A percentile compares a stretch with the other conserved stretches of the same genome.
phyloP scores from a whole-genome alignment of 805 yeast species.

The Lipomyces chichibuensis region DNA sequence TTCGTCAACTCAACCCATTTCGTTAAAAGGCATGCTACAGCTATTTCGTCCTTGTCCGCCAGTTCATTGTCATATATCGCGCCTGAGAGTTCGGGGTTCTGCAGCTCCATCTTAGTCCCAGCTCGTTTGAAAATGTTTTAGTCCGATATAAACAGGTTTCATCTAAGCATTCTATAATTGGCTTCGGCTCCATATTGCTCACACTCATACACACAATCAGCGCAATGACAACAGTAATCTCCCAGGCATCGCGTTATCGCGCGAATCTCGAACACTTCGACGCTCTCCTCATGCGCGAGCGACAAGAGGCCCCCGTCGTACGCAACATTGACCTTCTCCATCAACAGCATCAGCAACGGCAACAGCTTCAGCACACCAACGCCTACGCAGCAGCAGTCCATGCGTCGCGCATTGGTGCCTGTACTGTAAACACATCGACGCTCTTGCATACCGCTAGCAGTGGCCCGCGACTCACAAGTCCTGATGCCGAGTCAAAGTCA shows the following conservation, averaged over 20 bases:
- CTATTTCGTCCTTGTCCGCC: no score
- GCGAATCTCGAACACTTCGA: constrained; percentile 24
- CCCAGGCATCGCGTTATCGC: constrained; percentile 14
- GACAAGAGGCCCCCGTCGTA: no score
- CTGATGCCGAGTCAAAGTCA: background rate
- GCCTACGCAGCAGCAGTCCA: background rate
- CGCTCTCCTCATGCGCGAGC: background rate
- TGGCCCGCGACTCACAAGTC: background rate
- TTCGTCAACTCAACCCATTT: no score
- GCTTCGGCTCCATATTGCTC: no score
- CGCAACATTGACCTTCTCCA: background rate
- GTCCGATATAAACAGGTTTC: no score
- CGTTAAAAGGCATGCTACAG: no score
- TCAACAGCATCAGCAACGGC: background rate
- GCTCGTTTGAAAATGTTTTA: no score
- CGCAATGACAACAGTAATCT: background rate
- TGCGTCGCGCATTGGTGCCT: background rate
- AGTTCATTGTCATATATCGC: no score
- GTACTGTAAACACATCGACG: background rate
- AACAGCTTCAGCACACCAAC: background rate
- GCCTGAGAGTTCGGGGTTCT: no score
- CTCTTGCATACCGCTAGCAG: background rate
- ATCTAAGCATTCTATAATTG: no score
- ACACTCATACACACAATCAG: no score
- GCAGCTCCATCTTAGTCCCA: no score